Base-by-base conservation (phyloP, 768 basidiomycete genomes). In the Termitomyces sp. region DNA sequence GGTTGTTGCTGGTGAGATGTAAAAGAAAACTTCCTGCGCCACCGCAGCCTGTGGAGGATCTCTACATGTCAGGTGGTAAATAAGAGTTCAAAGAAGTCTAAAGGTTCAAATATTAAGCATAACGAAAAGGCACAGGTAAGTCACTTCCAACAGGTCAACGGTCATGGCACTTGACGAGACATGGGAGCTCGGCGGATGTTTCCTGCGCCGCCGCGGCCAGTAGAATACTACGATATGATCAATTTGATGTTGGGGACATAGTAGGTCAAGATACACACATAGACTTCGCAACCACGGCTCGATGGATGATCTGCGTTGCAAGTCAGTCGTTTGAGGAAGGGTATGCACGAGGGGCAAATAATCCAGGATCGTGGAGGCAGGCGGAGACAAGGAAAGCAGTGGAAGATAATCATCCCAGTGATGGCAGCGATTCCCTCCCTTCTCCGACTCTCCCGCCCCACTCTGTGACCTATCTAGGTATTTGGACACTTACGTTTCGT, bases 21-120 rank as follows among this genome's bases (percentile, higher is more conserved):
- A 23, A 23, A 23, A 23, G 23, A 31, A 94, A 83, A 76, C 94
- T 95, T n/a, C 92, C 93, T 9, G 80, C 79, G 15, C 93, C 93
- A n/a, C 93, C 92, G 43, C 91, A 82, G n/a, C 93, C 93, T 31
- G 80, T 79, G 23, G 83, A 84, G 60, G 72, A 75, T 8, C 77
- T 55, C 72, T 82, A 63, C 23, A 23, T 51, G 23, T 63, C 1
- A 14, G 3, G n/a, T 14, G 4, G 23, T 23, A 23, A 23, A 23
- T 23, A 23, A 23, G 17, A 19, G 10, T 12, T 12, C 1, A 33
- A 6, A 8, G 7, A 19, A 3, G 3, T 23, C 23, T 23, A n/a
- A 8, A n/a, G n/a, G 46, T 28, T 31, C 15, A 5, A 8, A 48
- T 2, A 7, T 19, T 6, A 7, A 48, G 30, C 2, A 23, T 23